Conservation (phyloP, 1,139 yeast genomes). For the Kurtzmaniella quercitrusa region DNA sequence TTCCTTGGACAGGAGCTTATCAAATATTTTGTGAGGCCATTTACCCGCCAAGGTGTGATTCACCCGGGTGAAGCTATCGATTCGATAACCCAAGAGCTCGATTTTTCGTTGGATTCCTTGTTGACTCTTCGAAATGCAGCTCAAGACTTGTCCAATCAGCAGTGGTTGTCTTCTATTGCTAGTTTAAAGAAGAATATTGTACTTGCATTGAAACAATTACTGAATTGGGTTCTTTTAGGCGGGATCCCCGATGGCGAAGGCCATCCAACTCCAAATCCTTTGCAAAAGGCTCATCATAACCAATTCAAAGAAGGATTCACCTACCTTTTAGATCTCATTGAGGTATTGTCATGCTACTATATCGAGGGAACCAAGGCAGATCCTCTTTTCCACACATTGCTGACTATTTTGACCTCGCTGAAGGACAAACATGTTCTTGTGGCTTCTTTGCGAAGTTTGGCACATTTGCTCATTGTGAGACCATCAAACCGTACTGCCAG, state of each 20-base stretch:
- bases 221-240: conserved; percentile 31
- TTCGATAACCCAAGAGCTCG: conserved; percentile 31
- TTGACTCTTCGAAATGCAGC: conserved; percentile 74
- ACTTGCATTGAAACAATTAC: conserved; percentile 48
- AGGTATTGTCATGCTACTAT: conserved; percentile 77
- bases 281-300: conserved; percentile 21
- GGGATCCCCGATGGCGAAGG: conserved; percentile 13
- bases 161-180: conserved; percentile 59
- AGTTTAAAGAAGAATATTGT: conserved; percentile 43
- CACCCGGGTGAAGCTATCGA: conserved; percentile 6
- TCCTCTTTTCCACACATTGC: conserved; percentile 50
- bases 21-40: conserved; percentile 35
- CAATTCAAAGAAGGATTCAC: conserved; percentile 59
- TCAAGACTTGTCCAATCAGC: conserved; percentile 82
- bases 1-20: conserved; percentile 51
- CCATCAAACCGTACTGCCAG: conserved; percentile 11
- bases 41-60: conserved; percentile 1
- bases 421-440: conserved; percentile 53
- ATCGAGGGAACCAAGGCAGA: conserved; percentile 69
- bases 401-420: conserved; percentile 41
- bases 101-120: conserved; percentile 55
- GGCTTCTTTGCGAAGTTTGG: conserved; percentile 42
- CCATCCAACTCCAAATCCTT: background rate
- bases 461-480: conserved; percentile 37
- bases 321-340: conserved; percentile 76